Base-by-base conservation (phyloP, 345 rosid genomes). In the Psidium friedrichsthalianum region DNA sequence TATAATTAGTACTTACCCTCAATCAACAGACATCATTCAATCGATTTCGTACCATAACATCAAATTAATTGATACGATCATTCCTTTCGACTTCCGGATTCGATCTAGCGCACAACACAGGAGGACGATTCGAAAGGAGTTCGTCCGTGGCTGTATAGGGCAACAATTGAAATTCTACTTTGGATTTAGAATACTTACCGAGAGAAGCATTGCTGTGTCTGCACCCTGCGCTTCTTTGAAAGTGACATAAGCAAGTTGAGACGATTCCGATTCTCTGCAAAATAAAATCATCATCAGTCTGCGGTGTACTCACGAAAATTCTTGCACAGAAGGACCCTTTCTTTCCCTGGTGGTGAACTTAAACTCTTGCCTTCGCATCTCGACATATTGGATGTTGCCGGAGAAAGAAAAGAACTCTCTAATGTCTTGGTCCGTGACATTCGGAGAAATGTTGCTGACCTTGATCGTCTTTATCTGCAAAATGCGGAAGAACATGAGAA, bases 391-490 rank as follows among this genome's bases (percentile, higher is more conserved):
- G 82, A 93, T 80, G 49, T 93, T 88, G 6, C 95, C 93, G 29
- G 93, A 90, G 86, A 89, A 90, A 32, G 93, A 91, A 78, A 93
- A 93, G 87, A 93, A 91, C 83, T 90, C 95, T 87, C 56, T 89
- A 83, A 93, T 83, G 84, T 91, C 93, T 16, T 16, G 69, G 83
- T 86, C 90, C 5, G 88, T 84, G 59, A 90, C 92, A n/a, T 56
- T 74, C 16, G 84, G 51, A 2, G 95, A 93, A 64, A 93, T 56
- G 87, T 91, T 93, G 88, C 90, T 89, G 22, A 91, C 92, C 90
- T 87, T 87, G 24, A 93, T 82, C 56, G 95, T 93, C 85, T 82
- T 90, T 69, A 89, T 83, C 95, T 93, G 88, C 56, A 84, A 9
- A 8, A 69, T 16, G 78, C 36, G 47, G 44, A 32, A 21, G 78